Conservation (phyloP, 2,329 filamentous ascomycete genomes). For the Ampelomyces quisqualis region DNA sequence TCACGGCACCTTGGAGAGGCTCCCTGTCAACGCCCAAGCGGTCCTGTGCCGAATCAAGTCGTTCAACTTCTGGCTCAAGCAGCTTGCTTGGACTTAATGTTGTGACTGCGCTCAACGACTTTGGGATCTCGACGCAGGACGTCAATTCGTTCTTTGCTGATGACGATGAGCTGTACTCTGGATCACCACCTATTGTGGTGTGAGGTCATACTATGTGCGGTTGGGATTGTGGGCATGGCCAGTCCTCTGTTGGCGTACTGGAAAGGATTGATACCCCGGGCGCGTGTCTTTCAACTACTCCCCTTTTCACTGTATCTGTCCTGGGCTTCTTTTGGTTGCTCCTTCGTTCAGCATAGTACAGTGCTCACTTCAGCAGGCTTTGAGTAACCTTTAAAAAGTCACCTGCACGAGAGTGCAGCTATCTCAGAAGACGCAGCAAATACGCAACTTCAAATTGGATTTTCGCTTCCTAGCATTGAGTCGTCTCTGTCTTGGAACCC, state of each 20-base stretch:
- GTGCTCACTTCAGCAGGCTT: too few relatives aligned
- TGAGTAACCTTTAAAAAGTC: too few relatives aligned
- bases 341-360: too few relatives aligned
- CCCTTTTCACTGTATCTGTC: too few relatives aligned
- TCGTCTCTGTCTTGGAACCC: too few relatives aligned
- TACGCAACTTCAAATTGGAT: too few relatives aligned
- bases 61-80: neutral
- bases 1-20: neutral
- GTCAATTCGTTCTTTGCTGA: constrained; percentile 31
- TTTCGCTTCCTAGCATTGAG: too few relatives aligned
- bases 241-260: neutral
- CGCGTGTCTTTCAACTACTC: too few relatives aligned
- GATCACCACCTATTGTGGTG: constrained; percentile 23
- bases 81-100: neutral
- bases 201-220: constrained; percentile 3
- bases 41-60: neutral
- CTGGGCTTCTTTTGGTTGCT: too few relatives aligned
- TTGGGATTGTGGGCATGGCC: neutral
- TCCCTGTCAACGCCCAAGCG: constrained; percentile 3
- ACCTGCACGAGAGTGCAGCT: too few relatives aligned
- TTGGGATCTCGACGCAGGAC: constrained; percentile 32
- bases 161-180: constrained; percentile 20
- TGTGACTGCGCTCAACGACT: constrained; percentile 14
- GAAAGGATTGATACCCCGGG: neutral
- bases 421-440: too few relatives aligned